These are phyloP conservation scores for Hypoxylon sp. DNA, from an alignment of 2,329 filamentous ascomycete species.

Conservation along the genomic window DNA sequence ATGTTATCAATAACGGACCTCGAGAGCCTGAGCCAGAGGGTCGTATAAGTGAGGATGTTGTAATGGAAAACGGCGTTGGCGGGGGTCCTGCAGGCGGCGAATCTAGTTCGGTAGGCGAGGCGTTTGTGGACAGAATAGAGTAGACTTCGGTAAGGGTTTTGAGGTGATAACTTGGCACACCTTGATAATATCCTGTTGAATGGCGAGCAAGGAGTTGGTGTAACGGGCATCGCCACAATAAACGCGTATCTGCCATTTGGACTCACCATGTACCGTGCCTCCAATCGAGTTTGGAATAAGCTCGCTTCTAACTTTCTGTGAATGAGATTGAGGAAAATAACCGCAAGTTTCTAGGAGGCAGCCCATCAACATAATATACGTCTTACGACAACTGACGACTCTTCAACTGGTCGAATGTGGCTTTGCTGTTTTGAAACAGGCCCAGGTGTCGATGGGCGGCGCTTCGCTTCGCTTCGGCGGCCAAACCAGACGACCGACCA, in stretches of 20 bases:
- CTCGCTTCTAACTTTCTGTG: too few species aligned
- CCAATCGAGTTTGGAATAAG: too few species aligned
- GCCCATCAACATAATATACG: slow-evolving; percentile 27
- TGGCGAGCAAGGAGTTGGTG: slow-evolving; percentile 20
- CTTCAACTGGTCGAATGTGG: slow-evolving; percentile 26
- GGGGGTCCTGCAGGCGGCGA: slow-evolving; percentile 32
- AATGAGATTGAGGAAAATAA: slow-evolving; percentile 4
- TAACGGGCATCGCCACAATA: slow-evolving; percentile 19
- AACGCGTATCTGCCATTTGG: background rate
- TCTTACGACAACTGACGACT: slow-evolving; percentile 14
- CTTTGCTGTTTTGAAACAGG: slow-evolving; percentile 33
- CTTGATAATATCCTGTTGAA: slow-evolving; percentile 10
- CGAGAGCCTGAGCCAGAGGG: slow-evolving; percentile 16
- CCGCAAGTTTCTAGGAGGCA: slow-evolving; percentile 24
- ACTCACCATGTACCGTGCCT: too few species aligned
- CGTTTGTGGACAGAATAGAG: slow-evolving; percentile 34
- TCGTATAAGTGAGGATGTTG: slow-evolving; percentile 7
- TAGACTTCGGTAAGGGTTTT: slow-evolving; percentile 26
- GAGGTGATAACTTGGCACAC: slow-evolving; percentile 9
- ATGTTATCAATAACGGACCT: slow-evolving; percentile 22
- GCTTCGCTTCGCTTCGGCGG: slow-evolving; percentile 25
- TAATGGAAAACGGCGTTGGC: slow-evolving; percentile 26
- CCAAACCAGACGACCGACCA: slow-evolving; percentile 14
- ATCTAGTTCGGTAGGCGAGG: slow-evolving; percentile 35
- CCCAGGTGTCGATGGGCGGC: slow-evolving; percentile 21